phyloP scores from a whole-genome alignment of 257 asterid genomes.

The Echites panduratus region DNA sequence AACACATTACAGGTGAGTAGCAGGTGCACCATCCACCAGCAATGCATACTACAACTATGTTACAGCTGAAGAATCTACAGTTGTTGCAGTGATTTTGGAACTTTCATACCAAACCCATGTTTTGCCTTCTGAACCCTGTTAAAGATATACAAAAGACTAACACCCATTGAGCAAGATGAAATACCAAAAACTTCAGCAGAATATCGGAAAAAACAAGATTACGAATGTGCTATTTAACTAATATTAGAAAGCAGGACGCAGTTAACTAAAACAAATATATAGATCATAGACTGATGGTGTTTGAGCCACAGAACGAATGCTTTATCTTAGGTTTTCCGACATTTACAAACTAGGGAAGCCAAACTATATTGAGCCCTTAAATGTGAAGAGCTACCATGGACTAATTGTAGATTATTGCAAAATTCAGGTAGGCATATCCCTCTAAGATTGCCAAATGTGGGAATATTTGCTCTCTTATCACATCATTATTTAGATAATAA shows the following conservation, averaged over 20 bases:
- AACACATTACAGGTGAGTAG: neutral
- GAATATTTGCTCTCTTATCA: neutral
- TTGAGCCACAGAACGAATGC: neutral
- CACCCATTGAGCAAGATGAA: neutral
- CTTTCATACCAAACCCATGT: conserved; percentile 95
- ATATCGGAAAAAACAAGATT: neutral
- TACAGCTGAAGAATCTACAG: conserved; percentile 20
- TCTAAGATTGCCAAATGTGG: neutral
- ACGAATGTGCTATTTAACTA: neutral
- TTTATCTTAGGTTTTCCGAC: neutral
- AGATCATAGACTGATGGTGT: neutral
- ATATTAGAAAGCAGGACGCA: neutral
- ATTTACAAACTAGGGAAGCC: neutral
- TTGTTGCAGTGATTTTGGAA: conserved; percentile 45
- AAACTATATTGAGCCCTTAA: neutral
- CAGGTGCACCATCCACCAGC: neutral
- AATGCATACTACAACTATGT: neutral
- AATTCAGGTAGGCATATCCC: neutral
- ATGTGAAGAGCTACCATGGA: neutral
- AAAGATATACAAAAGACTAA: conserved; percentile 9
- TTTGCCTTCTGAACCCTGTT: conserved; percentile 73
- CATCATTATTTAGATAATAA: neutral
- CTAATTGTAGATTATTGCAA: neutral
- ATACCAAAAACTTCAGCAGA: neutral
- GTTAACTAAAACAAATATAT: neutral